phyloP scores from a whole-genome alignment of 495 filamentous ascomycete genomes.

The Penicillium robsamsonii region DNA sequence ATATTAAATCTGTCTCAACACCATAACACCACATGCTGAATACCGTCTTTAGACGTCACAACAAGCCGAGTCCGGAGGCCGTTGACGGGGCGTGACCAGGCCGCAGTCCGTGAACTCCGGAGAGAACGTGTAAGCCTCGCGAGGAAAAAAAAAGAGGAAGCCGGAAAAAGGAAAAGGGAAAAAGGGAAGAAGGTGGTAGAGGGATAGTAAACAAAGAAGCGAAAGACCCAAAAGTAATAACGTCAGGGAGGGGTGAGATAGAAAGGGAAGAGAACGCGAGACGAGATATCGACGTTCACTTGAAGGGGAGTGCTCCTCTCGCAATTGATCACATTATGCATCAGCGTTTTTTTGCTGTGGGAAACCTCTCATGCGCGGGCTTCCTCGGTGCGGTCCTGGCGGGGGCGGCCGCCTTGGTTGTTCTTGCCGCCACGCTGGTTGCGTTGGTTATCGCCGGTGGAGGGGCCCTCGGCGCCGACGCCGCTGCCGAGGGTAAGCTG shows the following conservation, averaged over 20 bases:
- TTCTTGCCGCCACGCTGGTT: constrained; percentile 51
- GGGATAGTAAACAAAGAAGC: constrained; percentile 13
- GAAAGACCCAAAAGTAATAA: constrained; percentile 20
- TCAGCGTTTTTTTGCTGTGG: constrained; percentile 18
- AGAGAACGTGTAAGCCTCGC: constrained; percentile 11
- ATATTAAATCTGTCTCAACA: neutral
- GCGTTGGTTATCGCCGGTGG: constrained; percentile 35
- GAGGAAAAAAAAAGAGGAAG: constrained; percentile 16
- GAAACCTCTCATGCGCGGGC: constrained; percentile 38
- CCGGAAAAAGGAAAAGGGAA: constrained; percentile 17
- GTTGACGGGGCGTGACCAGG: constrained; percentile 7
- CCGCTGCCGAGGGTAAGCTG: constrained; percentile 59
- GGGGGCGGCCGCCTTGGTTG: constrained; percentile 46
- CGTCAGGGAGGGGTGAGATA: constrained; percentile 19
- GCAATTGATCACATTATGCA: constrained; percentile 30
- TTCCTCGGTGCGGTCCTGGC: constrained; percentile 44
- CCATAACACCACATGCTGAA: neutral
- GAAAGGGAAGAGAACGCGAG: constrained; percentile 14
- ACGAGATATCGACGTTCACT: constrained; percentile 23
- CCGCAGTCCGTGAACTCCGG: constrained; percentile 3
- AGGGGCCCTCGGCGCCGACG: constrained; percentile 46
- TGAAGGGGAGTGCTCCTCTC: constrained; percentile 14
- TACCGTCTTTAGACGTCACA: neutral
- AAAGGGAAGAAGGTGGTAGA: constrained; percentile 12
- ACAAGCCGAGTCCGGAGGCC: constrained; percentile 7